Base-by-base conservation (phyloP, 2,329 filamentous ascomycete genomes). In the Verticillium nubilum region DNA sequence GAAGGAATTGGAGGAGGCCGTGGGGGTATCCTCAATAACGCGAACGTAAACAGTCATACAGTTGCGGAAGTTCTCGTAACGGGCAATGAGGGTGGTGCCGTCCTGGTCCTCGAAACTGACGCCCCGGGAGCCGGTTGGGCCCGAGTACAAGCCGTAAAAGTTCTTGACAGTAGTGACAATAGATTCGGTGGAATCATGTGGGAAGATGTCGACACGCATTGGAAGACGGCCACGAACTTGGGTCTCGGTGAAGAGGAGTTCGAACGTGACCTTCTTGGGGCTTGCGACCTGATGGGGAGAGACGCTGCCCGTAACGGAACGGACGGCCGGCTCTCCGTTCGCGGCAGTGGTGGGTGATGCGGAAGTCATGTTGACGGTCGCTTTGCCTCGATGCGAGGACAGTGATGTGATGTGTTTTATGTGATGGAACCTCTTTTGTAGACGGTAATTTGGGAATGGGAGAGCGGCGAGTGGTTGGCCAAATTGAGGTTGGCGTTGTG, bases 111-210 rank as follows among this genome's bases (percentile, higher is more conserved):
- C 94, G 70, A 99, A 98, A 77, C 92, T 96, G 70, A 99, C 89
- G 65, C 95, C 93, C 72, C 88, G 88, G 66, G 86, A 86, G 67
- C 86, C 84, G 63, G 76, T 77, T 35, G 82, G 80, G 63, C 85
- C 87, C 65, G 94, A 91, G 73, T 97, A 97, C 66, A 99, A 84
- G 62, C 95, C 95, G 72, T 97, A 98, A 78, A 98, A 98, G 80
- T 97, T 98, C 83, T 97, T 98, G 70, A 98, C 94, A 1, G 95
- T 98, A 15, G 92, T 95, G 64, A 98, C 91, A 77, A 99, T 99
- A 35, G 93, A 97, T 72, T 98, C 94, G 25, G 94, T 98, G 57
- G 91, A 93, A 79, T 99, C 95, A 75, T 98, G 93, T 54, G 91
- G 91, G 70, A 89, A 97, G 67, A 99, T 97, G 70, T 96, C 90